Conservation (phyloP, 345 rosid genomes). For the Salix dunnii region DNA sequence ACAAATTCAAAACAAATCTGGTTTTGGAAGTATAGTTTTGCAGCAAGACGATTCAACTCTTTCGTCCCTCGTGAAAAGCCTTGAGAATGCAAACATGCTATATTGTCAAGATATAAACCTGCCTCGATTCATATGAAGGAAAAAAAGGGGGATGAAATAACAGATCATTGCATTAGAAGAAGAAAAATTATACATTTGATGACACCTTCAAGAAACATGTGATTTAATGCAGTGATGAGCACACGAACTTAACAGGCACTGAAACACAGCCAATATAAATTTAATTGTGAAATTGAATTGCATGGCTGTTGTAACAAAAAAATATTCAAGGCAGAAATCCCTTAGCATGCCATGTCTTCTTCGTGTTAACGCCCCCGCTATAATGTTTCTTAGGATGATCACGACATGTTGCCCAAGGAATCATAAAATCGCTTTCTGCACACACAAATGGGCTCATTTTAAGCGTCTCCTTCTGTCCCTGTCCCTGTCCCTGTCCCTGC, state of each 20-base stretch:
- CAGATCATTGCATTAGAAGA: no score
- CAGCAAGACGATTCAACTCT: no score
- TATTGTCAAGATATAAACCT: no score
- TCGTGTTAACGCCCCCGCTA: neutral
- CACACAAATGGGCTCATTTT: constrained; percentile 18
- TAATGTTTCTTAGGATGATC: neutral
- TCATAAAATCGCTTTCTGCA: neutral
- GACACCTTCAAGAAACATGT: neutral
- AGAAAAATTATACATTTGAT: neutral
- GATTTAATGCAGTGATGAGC: neutral
- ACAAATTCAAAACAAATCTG: no score
- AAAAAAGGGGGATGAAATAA: no score
- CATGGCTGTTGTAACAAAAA: neutral
- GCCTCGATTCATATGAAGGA: neutral
- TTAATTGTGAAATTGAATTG: neutral
- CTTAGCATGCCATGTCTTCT: neutral
- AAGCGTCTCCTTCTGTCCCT: constrained; percentile 67
- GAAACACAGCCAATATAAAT: neutral
- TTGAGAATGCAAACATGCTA: no score
- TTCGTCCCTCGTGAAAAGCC: no score
- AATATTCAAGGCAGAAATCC: neutral
- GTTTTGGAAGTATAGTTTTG: no score
- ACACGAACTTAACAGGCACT: neutral
- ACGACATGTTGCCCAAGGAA: neutral
- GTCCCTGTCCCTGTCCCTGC: constrained; percentile 63